Percentiles rank a stretch among this genome's conserved stretches.
phyloP scores from a whole-genome alignment of 225 moss, liverwort and hornwort genomes.

The Polytrichum formosum region DNA sequence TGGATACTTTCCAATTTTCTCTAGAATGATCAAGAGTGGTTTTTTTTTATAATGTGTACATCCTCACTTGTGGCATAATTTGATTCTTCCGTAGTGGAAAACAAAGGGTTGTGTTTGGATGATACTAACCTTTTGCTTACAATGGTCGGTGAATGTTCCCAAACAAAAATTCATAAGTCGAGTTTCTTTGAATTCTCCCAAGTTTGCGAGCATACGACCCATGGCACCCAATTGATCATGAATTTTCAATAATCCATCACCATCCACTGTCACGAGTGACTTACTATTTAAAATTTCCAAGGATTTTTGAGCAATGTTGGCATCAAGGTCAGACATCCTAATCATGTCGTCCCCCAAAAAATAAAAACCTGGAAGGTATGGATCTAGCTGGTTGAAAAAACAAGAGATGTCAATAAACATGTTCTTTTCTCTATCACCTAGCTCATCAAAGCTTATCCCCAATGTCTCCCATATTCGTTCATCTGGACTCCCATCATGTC shows the following conservation, averaged over 20 bases:
- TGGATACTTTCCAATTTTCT: too few relatives aligned
- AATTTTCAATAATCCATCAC: not conserved
- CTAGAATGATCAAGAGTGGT: too few relatives aligned
- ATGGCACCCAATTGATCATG: slow-evolving; percentile 7
- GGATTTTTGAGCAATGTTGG: not conserved
- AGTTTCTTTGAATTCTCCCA: not conserved
- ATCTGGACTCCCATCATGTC: slow-evolving; percentile 4
- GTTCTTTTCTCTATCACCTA: not conserved
- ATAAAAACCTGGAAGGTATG: not conserved
- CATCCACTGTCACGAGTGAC: slow-evolving; percentile 1
- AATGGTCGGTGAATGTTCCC: not conserved
- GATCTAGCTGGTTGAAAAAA: not conserved
- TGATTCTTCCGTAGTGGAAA: too few relatives aligned
- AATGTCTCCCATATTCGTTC: slow-evolving; percentile 4
- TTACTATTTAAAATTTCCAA: not conserved
- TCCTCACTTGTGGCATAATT: too few relatives aligned
- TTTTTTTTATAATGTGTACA: too few relatives aligned
- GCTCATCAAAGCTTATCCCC: slow-evolving; percentile 6
- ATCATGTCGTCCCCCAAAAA: not conserved
- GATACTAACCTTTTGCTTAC: too few relatives aligned
- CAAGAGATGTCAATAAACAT: slow-evolving; percentile 5
- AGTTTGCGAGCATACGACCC: not conserved
- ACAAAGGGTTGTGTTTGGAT: too few relatives aligned
- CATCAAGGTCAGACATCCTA: not conserved
- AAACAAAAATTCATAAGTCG: not conserved